These are phyloP conservation scores for Chlamydomonas incerta DNA, from an alignment of 139 green algal genomes.

Conservation along the genomic window DNA sequence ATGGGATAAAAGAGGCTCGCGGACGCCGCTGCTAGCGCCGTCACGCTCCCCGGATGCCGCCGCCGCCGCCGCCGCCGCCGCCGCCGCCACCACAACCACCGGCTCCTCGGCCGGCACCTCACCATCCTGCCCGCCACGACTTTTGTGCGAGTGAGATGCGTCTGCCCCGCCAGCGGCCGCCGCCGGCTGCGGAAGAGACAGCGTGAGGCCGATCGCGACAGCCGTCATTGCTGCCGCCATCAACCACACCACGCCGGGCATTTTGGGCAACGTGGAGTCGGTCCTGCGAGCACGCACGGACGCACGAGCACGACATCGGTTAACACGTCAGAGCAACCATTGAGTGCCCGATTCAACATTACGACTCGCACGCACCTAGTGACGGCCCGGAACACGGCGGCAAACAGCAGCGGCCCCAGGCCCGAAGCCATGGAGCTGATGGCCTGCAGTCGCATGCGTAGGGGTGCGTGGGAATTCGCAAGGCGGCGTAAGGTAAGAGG, in stretches of 20 bases:
- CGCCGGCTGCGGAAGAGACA: conserved; percentile 5
- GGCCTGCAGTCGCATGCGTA: conserved; percentile 56
- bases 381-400: conserved; percentile 74
- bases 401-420: conserved; percentile 78
- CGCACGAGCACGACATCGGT: too few species aligned
- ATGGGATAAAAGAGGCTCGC: too few species aligned
- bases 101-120: background rate
- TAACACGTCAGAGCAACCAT: too few species aligned
- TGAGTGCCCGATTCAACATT: too few species aligned
- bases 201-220: conserved; percentile 4
- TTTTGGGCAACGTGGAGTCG: conserved; percentile 61
- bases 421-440: conserved; percentile 74
- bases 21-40: too few species aligned
- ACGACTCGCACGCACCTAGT: conserved; percentile 44
- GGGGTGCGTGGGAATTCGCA: background rate
- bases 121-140: background rate
- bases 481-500: too few species aligned
- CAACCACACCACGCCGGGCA: conserved; percentile 57
- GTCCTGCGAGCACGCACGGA: background rate
- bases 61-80: too few species aligned
- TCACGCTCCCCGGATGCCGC: too few species aligned
- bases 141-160: too few species aligned
- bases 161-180: background rate
- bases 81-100: too few species aligned
- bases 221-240: conserved; percentile 24